phyloP scores from a whole-genome alignment of 2,329 filamentous ascomycete genomes.

The Penicillium rolfsii region DNA sequence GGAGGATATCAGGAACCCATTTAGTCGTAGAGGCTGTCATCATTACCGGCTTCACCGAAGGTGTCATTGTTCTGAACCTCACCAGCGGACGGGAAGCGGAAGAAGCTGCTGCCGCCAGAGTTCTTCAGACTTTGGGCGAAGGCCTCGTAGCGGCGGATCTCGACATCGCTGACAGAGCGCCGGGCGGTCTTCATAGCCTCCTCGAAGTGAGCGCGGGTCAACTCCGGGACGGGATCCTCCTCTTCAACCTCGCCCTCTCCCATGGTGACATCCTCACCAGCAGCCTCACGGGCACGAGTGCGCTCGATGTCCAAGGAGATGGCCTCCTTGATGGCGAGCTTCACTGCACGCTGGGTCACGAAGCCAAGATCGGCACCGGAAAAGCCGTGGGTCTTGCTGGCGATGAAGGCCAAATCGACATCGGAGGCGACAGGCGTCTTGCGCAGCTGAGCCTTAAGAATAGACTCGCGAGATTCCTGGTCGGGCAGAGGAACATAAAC shows the following conservation, averaged over 20 bases:
- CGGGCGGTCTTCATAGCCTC: slow-evolving; percentile 96
- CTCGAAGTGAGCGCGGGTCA: slow-evolving; percentile 96
- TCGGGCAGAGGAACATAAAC: slow-evolving; percentile 98
- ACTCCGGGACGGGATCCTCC: slow-evolving; percentile 92
- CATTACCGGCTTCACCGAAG: slow-evolving; percentile 86
- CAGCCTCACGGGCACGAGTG: slow-evolving; percentile 82
- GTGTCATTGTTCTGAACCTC: slow-evolving; percentile 59
- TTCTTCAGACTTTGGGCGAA: slow-evolving; percentile 99
- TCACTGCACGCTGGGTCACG: slow-evolving; percentile 97
- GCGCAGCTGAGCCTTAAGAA: slow-evolving; percentile 93
- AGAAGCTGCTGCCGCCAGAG: slow-evolving; percentile 90
- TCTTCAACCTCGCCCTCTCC: slow-evolving; percentile 65
- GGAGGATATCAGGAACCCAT: slow-evolving; percentile 31
- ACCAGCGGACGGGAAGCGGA: slow-evolving; percentile 81
- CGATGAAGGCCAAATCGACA: slow-evolving; percentile 88
- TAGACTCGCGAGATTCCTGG: slow-evolving; percentile 82
- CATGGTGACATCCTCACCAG: slow-evolving; percentile 75
- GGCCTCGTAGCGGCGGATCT: slow-evolving; percentile 97
- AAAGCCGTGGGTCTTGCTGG: slow-evolving; percentile 96
- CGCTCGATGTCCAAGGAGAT: slow-evolving; percentile 88
- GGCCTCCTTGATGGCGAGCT: slow-evolving; percentile 98
- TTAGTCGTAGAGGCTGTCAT: slow-evolving; percentile 97
- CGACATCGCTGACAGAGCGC: slow-evolving; percentile 91
- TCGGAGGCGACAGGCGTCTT: slow-evolving; percentile 92
- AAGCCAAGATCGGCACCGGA: slow-evolving; percentile 99